These are phyloP conservation scores for Rosa persica DNA, from an alignment of 306 rosid species.

Conservation along the genomic window DNA sequence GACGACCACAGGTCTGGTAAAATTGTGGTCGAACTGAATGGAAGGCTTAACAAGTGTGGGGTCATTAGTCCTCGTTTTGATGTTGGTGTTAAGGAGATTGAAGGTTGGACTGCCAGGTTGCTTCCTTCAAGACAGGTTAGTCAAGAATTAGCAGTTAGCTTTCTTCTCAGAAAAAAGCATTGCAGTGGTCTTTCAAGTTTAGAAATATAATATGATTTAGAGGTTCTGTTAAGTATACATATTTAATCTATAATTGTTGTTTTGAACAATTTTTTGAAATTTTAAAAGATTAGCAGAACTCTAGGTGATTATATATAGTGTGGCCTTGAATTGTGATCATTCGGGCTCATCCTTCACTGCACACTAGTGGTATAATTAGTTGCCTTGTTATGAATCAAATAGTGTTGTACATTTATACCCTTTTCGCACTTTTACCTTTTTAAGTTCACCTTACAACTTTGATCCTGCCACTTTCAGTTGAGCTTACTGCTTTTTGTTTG, in stretches of 20 bases:
- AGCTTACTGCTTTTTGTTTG: not conserved
- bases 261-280: not conserved
- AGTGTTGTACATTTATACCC: not conserved
- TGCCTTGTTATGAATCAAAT: not conserved
- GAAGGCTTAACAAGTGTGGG: conserved; percentile 65
- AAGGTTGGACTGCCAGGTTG: conserved; percentile 68
- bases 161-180: not conserved
- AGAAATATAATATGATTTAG: not conserved
- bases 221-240: not conserved
- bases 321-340: not conserved
- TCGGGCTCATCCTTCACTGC: not conserved
- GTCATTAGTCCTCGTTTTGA: conserved; percentile 74
- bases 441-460: not conserved
- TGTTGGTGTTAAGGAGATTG: conserved; percentile 61
- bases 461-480: not conserved
- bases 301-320: not conserved
- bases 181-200: not conserved
- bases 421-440: not conserved
- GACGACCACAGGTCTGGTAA: conserved; percentile 67
- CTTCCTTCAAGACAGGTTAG: conserved; percentile 70
- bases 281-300: not conserved
- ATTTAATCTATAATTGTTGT: not conserved
- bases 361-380: not conserved
- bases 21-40: conserved; percentile 65
- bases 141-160: not conserved